Evolutionary conservation across 2,329 filamentous ascomycete genomes (phyloP), one percentile per base, ranked within the genome.

Genomic region (Mycogone perniciosa): DNA sequence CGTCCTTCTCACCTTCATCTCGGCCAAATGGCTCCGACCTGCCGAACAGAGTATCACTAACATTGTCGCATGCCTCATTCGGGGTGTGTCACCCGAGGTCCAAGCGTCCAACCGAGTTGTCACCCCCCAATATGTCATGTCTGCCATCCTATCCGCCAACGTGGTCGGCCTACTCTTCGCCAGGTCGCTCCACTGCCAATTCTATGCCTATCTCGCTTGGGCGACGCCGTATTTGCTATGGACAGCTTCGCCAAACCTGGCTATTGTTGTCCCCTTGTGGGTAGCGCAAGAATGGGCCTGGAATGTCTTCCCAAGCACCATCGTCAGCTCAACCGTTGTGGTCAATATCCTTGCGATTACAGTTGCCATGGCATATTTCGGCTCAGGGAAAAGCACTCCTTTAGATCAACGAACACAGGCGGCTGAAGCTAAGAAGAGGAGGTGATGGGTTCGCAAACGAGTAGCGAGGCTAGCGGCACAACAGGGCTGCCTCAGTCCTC

Each of bases 181-280:
- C 29, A 79, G 91, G 52, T 92, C 86, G 50, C 77, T 96, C 60
- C 91, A 96, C 72, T 96, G 96, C 74, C 91, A 96, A 64, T 96
- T 96, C 74, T 96, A 90, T 69, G 83, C 88, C 42, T 96, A 95
- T 74, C 79, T 95, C 53, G 88, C 87, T 30, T 96, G 91, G 91
- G 80, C 86, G 10, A 89, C 88, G 6, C 91, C 91, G 0, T 95
- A 88, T 66, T 75, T 96, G 56, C 78, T 96, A 47, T 96, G 90
- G 89, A 81, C 82, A 61, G 81, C 84, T 50, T 84, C 85, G 1
- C 72, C 84, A 54, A 83, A 86, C 60, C 85, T 86, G 0, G 63
- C 85, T 8, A 61, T 86, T 31, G 80, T 89, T 58, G 85, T 85
- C 61, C 71, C 70, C 4, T 68, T 91, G 7, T 96, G 88, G 86